These are phyloP conservation scores for Camellia oleifera DNA, from an alignment of 179 eudicot genomes.

Conservation along the genomic window DNA sequence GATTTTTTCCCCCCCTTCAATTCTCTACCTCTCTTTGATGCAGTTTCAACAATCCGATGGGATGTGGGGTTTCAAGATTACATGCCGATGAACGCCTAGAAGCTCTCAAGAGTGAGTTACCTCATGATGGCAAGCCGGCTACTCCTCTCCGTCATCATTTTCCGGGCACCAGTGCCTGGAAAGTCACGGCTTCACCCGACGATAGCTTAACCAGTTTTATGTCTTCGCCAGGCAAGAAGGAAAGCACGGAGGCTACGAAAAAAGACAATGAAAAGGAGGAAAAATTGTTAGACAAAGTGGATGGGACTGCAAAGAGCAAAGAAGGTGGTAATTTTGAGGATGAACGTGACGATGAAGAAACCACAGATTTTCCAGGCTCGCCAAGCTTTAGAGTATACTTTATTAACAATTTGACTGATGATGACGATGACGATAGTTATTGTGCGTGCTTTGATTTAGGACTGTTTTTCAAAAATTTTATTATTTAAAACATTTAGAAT, in stretches of 20 bases:
- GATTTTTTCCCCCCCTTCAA: background rate
- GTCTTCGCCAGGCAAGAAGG: too few relatives aligned
- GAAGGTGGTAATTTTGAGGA: background rate
- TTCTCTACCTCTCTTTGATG: too few relatives aligned
- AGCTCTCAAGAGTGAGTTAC: slow-evolving; percentile 23
- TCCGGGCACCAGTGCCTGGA: background rate
- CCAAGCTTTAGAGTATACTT: slow-evolving; percentile 41
- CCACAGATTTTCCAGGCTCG: slow-evolving; percentile 13
- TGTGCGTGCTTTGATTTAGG: background rate
- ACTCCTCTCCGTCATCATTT: background rate
- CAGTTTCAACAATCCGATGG: slow-evolving; percentile 16
- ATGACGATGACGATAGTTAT: slow-evolving; percentile 14
- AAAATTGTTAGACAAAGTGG: background rate
- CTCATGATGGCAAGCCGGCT: background rate
- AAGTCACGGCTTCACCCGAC: background rate
- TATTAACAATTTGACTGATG: background rate
- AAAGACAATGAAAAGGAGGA: background rate
- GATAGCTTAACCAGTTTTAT: background rate
- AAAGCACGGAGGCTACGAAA: background rate
- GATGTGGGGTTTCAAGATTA: slow-evolving; percentile 29
- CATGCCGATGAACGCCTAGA: slow-evolving; percentile 8
- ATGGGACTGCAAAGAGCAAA: background rate
- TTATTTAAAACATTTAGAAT: too few relatives aligned
- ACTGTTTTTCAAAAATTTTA: too few relatives aligned
- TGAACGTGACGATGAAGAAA: slow-evolving; percentile 1